Evolutionary conservation across 2,329 filamentous ascomycete species (phyloP).

Genomic region (Coniochaeta hoffmannii): DNA sequence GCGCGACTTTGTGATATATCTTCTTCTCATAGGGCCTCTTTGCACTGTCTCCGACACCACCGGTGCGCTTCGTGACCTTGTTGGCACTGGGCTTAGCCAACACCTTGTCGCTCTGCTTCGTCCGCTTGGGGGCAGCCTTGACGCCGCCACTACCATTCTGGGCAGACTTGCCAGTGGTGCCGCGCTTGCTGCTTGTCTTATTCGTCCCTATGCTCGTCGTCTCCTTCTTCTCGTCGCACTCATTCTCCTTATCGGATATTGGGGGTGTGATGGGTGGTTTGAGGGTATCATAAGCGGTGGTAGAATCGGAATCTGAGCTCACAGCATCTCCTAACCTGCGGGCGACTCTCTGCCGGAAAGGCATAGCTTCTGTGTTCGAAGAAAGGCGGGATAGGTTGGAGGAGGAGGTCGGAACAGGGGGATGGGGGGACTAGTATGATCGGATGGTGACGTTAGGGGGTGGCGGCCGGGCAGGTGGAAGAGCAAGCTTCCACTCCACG

Average conservation of each 20-base stretch:
- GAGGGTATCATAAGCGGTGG: not conserved
- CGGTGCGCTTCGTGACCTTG: constrained; percentile 1
- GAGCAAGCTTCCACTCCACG: not conserved
- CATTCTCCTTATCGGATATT: not conserved
- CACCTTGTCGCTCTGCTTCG: not conserved
- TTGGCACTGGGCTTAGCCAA: not conserved
- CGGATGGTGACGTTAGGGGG: not conserved
- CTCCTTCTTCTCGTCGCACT: not conserved
- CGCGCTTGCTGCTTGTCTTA: not conserved
- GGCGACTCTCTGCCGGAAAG: constrained; percentile 1
- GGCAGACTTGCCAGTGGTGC: not conserved
- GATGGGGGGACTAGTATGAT: not conserved
- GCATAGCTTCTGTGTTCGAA: not conserved
- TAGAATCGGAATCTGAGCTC: constrained; percentile 2
- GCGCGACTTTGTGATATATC: not conserved
- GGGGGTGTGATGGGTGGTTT: not conserved
- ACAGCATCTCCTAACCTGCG: constrained; percentile 4
- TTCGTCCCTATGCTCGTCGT: not conserved
- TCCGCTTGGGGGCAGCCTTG: constrained; percentile 2
- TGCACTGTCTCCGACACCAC: not conserved
- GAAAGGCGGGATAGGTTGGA: not conserved
- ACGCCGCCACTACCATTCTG: not conserved
- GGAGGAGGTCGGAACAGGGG: not conserved
- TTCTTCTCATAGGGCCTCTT: not conserved
- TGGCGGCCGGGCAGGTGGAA: not conserved